Evolutionary conservation across 2,329 filamentous ascomycete genomes (phyloP).

Genomic region (Ceratocystiopsis brevicomis): DNA sequence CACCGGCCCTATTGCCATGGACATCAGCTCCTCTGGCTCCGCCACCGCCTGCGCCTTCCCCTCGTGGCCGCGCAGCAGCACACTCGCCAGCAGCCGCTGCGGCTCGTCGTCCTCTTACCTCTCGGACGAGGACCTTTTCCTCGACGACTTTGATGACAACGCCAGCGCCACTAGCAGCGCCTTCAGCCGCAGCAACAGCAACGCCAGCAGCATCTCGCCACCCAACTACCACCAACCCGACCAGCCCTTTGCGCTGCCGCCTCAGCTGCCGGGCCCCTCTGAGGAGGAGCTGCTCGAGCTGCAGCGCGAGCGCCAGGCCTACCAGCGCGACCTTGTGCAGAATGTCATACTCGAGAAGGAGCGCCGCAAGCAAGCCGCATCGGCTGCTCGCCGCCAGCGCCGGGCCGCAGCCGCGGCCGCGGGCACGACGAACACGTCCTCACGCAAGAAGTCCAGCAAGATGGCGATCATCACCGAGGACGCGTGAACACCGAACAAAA

Average conservation of each 20-base stretch:
- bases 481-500: background rate
- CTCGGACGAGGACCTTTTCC: conserved; percentile 45
- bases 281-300: conserved; percentile 30
- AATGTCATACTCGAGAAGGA: conserved; percentile 36
- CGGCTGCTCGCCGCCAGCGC: conserved; percentile 16
- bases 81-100: conserved; percentile 25
- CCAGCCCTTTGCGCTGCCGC: conserved; percentile 8
- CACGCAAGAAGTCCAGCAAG: conserved; percentile 29
- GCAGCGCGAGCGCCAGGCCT: conserved; percentile 29
- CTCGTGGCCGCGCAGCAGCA: conserved; percentile 37
- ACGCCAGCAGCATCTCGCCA: conserved; percentile 24
- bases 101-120: conserved; percentile 35
- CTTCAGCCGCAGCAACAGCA: conserved; percentile 23
- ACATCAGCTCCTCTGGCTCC: conserved; percentile 24
- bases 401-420: conserved; percentile 1
- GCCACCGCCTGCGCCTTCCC: conserved; percentile 31
- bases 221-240: conserved; percentile 7
- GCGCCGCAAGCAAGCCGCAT: conserved; percentile 24
- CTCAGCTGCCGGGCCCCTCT: conserved; percentile 17
- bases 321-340: conserved; percentile 33
- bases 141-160: conserved; percentile 29
- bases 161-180: conserved; percentile 30
- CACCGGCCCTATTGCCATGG: conserved; percentile 23
- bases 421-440: background rate
- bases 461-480: conserved; percentile 35